Conservation (phyloP, 257 asterid genomes). For the Euphrasia confusa region DNA sequence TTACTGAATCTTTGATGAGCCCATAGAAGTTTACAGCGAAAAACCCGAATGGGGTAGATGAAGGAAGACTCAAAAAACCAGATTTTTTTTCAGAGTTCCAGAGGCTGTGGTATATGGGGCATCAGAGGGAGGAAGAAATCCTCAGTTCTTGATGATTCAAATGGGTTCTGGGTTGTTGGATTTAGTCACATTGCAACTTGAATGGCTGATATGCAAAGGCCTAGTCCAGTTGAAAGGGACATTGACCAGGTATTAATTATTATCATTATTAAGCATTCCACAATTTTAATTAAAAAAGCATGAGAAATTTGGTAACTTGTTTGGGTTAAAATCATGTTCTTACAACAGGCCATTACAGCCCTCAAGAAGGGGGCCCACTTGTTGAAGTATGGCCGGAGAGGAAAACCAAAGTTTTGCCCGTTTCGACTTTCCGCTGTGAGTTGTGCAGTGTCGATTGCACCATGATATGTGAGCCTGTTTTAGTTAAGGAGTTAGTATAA, state of each 20-base stretch:
- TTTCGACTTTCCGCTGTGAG: slow-evolving; percentile 88
- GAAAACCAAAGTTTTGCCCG: slow-evolving; percentile 95
- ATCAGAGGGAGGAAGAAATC: slow-evolving; percentile 32
- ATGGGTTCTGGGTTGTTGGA: slow-evolving; percentile 67
- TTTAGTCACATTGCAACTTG: slow-evolving; percentile 54
- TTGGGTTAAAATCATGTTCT: slow-evolving; percentile 18
- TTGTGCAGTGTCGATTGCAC: not conserved
- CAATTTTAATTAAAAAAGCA: not conserved
- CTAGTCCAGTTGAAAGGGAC: slow-evolving; percentile 69
- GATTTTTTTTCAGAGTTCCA: slow-evolving; percentile 26
- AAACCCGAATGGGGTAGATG: slow-evolving; percentile 36
- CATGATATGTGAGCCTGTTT: not conserved
- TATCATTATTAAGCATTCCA: not conserved
- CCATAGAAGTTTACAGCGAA: slow-evolving; percentile 11
- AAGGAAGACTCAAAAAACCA: slow-evolving; percentile 24
- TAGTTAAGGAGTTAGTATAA: not conserved
- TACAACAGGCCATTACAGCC: slow-evolving; percentile 76
- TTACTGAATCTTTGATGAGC: slow-evolving; percentile 24
- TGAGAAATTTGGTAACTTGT: not conserved
- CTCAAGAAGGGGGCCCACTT: slow-evolving; percentile 88
- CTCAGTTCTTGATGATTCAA: slow-evolving; percentile 38
- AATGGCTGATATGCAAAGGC: slow-evolving; percentile 91
- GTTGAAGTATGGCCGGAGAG: slow-evolving; percentile 90
- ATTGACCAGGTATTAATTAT: slow-evolving; percentile 57
- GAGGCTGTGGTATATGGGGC: slow-evolving; percentile 40